phyloP scores from a whole-genome alignment of 768 basidiomycete species.

The Auricularia sp. region DNA sequence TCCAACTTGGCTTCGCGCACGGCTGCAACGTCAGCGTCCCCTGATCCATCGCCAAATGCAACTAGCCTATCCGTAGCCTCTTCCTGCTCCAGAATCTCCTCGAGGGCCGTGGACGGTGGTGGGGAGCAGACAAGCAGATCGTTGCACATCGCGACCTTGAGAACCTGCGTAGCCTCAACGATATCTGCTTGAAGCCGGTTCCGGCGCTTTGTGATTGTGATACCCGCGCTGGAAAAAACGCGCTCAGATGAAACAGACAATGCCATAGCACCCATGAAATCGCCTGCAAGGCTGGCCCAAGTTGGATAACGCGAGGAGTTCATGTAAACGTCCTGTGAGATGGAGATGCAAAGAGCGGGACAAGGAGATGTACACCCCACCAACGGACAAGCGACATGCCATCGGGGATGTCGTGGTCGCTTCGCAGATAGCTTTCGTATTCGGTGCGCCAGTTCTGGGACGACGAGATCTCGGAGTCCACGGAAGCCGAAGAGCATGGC shows the following conservation, averaged over 20 bases:
- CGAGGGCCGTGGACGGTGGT: background rate
- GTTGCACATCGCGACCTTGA: constrained; percentile 13
- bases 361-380: background rate
- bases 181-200: constrained; percentile 27
- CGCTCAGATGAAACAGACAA: constrained; percentile 28
- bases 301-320: constrained; percentile 20
- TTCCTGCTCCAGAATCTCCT: background rate
- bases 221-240: constrained; percentile 30
- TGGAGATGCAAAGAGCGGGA: background rate
- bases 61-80: background rate
- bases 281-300: constrained; percentile 27
- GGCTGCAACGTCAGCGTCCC: too few relatives aligned
- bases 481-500: background rate
- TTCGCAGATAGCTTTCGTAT: background rate
- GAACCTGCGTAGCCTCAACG: constrained; percentile 24
- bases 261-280: constrained; percentile 30
- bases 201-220: constrained; percentile 26
- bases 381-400: too few relatives aligned
- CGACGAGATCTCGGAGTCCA: background rate
- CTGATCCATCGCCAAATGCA: too few relatives aligned
- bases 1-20: too few relatives aligned
- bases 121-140: background rate
- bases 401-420: background rate
- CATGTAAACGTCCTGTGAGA: constrained; percentile 6
- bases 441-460: background rate